Conservation (phyloP, 768 basidiomycete species). For the Phaeolepiota aurea region DNA sequence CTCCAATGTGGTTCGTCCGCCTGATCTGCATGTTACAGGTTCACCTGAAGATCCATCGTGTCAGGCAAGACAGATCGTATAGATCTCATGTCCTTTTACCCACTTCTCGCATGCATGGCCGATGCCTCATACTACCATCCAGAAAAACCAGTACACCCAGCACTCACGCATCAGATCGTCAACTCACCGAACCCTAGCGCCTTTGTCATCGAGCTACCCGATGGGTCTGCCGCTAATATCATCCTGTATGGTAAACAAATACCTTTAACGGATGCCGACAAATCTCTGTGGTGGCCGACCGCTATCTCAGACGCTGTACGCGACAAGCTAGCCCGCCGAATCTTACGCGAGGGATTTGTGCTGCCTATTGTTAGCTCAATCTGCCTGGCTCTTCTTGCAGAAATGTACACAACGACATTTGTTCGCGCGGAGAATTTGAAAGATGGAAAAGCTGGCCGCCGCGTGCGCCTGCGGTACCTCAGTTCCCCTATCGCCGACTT, state of each 20-base stretch:
- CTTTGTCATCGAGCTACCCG: slow-evolving; percentile 12
- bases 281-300: slow-evolving; percentile 24
- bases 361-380: slow-evolving; percentile 23
- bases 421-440: slow-evolving; percentile 6
- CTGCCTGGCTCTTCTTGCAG: slow-evolving; percentile 23
- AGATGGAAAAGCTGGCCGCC: slow-evolving; percentile 12
- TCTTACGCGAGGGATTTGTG: slow-evolving; percentile 23
- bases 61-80: slow-evolving; percentile 29
- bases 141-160: slow-evolving; percentile 13
- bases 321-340: slow-evolving; percentile 18
- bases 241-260: slow-evolving; percentile 20
- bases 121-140: slow-evolving; percentile 11
- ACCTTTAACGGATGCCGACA: neutral
- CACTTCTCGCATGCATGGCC: slow-evolving; percentile 19
- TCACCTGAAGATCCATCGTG: no score
- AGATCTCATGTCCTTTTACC: slow-evolving; percentile 22
- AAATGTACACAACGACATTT: slow-evolving; percentile 31
- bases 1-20: no score
- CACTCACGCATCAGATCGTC: slow-evolving; percentile 17
- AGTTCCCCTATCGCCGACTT: slow-evolving; percentile 35
- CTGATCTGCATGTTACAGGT: no score
- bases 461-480: slow-evolving; percentile 26
- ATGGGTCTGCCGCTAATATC: slow-evolving; percentile 16
- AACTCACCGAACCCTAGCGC: slow-evolving; percentile 16
- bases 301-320: slow-evolving; percentile 17